phyloP scores from a whole-genome alignment of 768 basidiomycete genomes.

The Mycena latifolia region DNA sequence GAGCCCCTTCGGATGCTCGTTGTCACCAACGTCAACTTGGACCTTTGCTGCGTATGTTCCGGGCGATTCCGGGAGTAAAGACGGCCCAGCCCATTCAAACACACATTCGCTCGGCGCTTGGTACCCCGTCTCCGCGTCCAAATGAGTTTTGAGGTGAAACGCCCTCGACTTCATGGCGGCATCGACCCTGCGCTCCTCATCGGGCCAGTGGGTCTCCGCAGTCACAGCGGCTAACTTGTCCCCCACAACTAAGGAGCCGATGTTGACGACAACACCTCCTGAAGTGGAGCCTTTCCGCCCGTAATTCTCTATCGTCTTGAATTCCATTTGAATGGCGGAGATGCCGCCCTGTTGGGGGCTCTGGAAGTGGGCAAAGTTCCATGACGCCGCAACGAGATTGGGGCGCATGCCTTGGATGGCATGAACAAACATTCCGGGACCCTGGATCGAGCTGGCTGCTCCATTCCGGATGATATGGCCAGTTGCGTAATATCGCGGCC shows the following conservation, averaged over 20 bases:
- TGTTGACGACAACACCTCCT: slow-evolving; percentile 85
- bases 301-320: slow-evolving; percentile 84
- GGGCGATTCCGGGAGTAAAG: slow-evolving; percentile 63
- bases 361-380: slow-evolving; percentile 97
- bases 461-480: slow-evolving; percentile 81
- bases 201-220: slow-evolving; percentile 83
- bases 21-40: slow-evolving; percentile 67
- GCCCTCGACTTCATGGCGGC: slow-evolving; percentile 73
- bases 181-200: slow-evolving; percentile 60
- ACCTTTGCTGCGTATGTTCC: slow-evolving; percentile 70
- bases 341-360: slow-evolving; percentile 78
- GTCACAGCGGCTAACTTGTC: slow-evolving; percentile 84
- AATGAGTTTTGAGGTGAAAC: slow-evolving; percentile 67
- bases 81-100: slow-evolving; percentile 85
- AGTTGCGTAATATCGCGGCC: slow-evolving; percentile 74
- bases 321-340: slow-evolving; percentile 95
- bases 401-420: slow-evolving; percentile 99
- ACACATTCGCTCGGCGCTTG: slow-evolving; percentile 73
- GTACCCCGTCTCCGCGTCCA: slow-evolving; percentile 89
- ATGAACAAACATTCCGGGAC: slow-evolving; percentile 90
- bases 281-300: slow-evolving; percentile 86
- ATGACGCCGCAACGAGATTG: slow-evolving; percentile 89
- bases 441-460: slow-evolving; percentile 65
- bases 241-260: slow-evolving; percentile 87
- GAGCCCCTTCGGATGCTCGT: slow-evolving; percentile 75